A percentile compares a stretch with the other conserved stretches of the same genome.
Evolutionary conservation across 2,329 filamentous ascomycete species (phyloP).

Genomic region (Hymenoscyphus albidus): DNA sequence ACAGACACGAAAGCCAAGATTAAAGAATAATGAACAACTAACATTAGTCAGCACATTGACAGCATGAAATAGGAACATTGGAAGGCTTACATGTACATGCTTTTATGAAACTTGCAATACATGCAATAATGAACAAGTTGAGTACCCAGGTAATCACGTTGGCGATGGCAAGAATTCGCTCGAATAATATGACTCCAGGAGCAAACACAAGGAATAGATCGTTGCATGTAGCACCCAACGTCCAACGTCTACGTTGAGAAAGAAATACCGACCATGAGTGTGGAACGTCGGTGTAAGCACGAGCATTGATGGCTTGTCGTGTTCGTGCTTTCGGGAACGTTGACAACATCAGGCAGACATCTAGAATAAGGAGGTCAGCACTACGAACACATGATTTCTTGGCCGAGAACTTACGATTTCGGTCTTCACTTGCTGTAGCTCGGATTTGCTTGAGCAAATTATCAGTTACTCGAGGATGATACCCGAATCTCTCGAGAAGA

Average conservation of each 20-base stretch:
- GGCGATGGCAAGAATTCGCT: slow-evolving; percentile 43
- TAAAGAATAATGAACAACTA: slow-evolving; percentile 8
- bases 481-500: slow-evolving; percentile 45
- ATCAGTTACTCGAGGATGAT: slow-evolving; percentile 47
- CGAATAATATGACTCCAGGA: slow-evolving; percentile 41
- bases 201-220: slow-evolving; percentile 48
- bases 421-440: slow-evolving; percentile 47
- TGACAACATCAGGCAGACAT: slow-evolving; percentile 41
- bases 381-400: slow-evolving; percentile 36
- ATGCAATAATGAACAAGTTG: slow-evolving; percentile 28
- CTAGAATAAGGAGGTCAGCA: slow-evolving; percentile 5
- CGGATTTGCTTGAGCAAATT: slow-evolving; percentile 47
- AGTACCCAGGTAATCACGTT: slow-evolving; percentile 43
- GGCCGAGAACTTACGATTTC: slow-evolving; percentile 35
- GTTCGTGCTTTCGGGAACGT: slow-evolving; percentile 43
- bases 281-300: slow-evolving; percentile 46
- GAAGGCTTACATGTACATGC: slow-evolving; percentile 14
- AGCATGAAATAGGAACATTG: not conserved
- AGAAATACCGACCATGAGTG: slow-evolving; percentile 45
- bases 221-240: slow-evolving; percentile 46
- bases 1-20: slow-evolving; percentile 32
- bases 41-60: not conserved
- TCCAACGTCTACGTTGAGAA: slow-evolving; percentile 48
- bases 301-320: slow-evolving; percentile 44
- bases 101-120: slow-evolving; percentile 23